Percentiles rank a stretch among this genome's conserved stretches.
Evolutionary conservation across 768 basidiomycete genomes (phyloP).

Genomic region (Royoungia palumana): DNA sequence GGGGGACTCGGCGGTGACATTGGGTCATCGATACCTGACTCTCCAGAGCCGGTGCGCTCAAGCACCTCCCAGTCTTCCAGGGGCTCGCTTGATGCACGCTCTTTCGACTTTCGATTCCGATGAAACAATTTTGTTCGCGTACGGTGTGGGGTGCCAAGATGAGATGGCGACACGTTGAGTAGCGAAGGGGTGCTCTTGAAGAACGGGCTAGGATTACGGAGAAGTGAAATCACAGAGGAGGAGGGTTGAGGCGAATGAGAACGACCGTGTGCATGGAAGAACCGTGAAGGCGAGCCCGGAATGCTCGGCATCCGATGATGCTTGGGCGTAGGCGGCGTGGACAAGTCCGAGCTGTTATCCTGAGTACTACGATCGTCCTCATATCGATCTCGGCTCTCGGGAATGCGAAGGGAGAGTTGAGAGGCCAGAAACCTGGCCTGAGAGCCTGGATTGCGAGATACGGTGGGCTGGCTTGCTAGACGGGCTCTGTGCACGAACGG

Average conservation of each 20-base stretch:
- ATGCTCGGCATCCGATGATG: slow-evolving; percentile 30
- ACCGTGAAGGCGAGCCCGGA: slow-evolving; percentile 29
- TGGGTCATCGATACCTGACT: slow-evolving; percentile 24
- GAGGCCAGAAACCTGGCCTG: slow-evolving; percentile 33
- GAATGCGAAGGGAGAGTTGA: slow-evolving; percentile 32
- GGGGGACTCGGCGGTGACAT: slow-evolving; percentile 20
- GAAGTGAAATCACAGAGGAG: slow-evolving; percentile 32
- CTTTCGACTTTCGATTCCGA: slow-evolving; percentile 34
- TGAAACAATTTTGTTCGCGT: slow-evolving; percentile 33
- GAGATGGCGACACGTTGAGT: slow-evolving; percentile 30
- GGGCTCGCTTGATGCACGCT: slow-evolving; percentile 32
- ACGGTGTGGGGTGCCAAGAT: slow-evolving; percentile 29
- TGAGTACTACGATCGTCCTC: slow-evolving; percentile 30
- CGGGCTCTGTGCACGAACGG: slow-evolving; percentile 29
- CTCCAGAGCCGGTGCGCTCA: slow-evolving; percentile 27
- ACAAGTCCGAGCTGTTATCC: slow-evolving; percentile 31
- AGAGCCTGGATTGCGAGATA: slow-evolving; percentile 25
- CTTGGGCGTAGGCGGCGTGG: slow-evolving; percentile 32
- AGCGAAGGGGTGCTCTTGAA: slow-evolving; percentile 34
- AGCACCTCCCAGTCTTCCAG: slow-evolving; percentile 34
- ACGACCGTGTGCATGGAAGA: slow-evolving; percentile 24
- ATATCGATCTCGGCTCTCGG: slow-evolving; percentile 32
- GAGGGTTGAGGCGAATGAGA: slow-evolving; percentile 34
- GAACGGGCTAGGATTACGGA: slow-evolving; percentile 34
- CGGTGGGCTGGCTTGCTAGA: slow-evolving; percentile 28